phyloP scores from a whole-genome alignment of 768 basidiomycete species.

The Agrocybe pediades region DNA sequence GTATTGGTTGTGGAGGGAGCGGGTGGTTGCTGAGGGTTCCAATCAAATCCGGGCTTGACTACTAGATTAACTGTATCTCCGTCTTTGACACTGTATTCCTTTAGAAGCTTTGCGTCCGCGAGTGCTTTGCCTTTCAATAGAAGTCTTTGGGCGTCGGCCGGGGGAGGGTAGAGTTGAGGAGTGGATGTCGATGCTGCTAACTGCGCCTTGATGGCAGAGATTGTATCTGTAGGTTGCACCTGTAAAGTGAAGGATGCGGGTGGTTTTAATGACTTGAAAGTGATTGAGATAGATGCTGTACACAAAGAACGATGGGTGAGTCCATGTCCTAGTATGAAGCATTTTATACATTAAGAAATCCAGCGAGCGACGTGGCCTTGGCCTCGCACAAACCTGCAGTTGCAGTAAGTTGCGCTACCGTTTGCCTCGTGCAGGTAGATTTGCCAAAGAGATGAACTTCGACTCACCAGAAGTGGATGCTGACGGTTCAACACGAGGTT shows the following conservation, averaged over 20 bases:
- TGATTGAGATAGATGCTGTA: conserved; percentile 61
- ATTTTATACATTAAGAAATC: neutral
- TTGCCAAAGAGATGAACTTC: conserved; percentile 1
- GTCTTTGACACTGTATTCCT: conserved; percentile 85
- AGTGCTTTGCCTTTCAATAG: conserved; percentile 95
- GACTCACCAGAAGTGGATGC: conserved; percentile 22
- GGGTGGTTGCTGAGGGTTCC: conserved; percentile 53
- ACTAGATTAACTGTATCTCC: conserved; percentile 86
- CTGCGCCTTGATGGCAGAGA: conserved; percentile 76
- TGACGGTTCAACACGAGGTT: conserved; percentile 26
- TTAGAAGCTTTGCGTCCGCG: conserved; percentile 83
- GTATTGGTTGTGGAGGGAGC: conserved; percentile 22
- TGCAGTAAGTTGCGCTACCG: neutral
- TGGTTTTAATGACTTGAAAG: conserved; percentile 93
- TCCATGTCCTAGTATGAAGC: neutral
- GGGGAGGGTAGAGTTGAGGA: conserved; percentile 66
- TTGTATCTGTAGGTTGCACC: conserved; percentile 80
- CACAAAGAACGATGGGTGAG: neutral
- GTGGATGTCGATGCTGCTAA: conserved; percentile 44
- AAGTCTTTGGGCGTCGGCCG: conserved; percentile 80
- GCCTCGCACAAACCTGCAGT: neutral
- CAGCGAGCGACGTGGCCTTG: neutral
- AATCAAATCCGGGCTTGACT: conserved; percentile 74
- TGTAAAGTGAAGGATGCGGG: conserved; percentile 71
- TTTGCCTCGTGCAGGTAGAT: neutral